Evolutionary conservation across 805 yeast genomes (phyloP).

Genomic region (Candida vartiovaarae): DNA sequence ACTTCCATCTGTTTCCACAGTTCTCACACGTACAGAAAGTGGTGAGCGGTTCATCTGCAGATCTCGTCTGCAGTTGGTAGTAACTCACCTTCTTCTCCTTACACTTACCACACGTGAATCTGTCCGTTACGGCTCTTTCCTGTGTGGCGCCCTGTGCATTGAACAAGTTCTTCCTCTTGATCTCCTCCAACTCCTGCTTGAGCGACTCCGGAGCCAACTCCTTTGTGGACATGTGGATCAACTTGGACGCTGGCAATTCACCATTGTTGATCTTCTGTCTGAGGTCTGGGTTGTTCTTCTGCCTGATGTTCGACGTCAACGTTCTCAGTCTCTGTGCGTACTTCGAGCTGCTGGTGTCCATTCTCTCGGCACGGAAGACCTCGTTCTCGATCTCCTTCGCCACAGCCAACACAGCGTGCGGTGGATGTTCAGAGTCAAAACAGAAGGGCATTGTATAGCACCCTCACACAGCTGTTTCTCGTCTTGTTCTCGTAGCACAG

Average conservation of each 20-base stretch:
- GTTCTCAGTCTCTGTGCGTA: conserved; percentile 84
- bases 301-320: conserved; percentile 78
- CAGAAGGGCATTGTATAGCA: conserved; percentile 89
- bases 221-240: conserved; percentile 81
- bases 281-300: conserved; percentile 82
- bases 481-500: conserved; percentile 66
- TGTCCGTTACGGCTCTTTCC: conserved; percentile 90
- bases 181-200: conserved; percentile 75
- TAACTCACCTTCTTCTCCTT: conserved; percentile 95
- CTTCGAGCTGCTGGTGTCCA: conserved; percentile 39
- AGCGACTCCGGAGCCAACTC: conserved; percentile 94
- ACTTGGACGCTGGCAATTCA: conserved; percentile 55
- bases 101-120: conserved; percentile 97
- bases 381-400: conserved; percentile 70
- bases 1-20: conserved; percentile 98
- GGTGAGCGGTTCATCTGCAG: conserved; percentile 98
- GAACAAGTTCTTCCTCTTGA: conserved; percentile 82
- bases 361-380: conserved; percentile 55
- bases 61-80: conserved; percentile 95
- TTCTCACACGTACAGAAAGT: conserved; percentile 97
- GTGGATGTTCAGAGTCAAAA: conserved; percentile 58
- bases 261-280: conserved; percentile 61
- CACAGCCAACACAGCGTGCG: conserved; percentile 52
- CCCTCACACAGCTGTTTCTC: conserved; percentile 77
- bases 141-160: conserved; percentile 98